These are phyloP conservation scores for Sungouiella blattae DNA, from an alignment of 805 yeast species.

Conservation along the genomic window DNA sequence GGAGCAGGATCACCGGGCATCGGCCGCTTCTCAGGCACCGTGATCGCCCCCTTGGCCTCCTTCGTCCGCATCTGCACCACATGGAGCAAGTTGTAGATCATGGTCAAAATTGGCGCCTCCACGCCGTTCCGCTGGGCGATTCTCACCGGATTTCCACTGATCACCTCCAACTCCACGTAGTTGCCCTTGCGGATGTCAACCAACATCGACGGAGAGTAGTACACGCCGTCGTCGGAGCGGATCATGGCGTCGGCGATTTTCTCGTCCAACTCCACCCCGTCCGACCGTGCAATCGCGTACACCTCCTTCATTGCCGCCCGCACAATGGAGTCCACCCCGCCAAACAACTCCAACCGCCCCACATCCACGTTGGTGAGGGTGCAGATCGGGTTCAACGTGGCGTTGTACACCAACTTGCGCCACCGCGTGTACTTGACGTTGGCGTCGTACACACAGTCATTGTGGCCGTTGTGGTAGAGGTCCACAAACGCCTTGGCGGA, in stretches of 20 bases:
- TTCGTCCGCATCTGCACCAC: conserved; percentile 18
- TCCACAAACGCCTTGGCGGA: conserved; percentile 43
- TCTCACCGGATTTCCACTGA: conserved; percentile 37
- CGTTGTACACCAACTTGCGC: conserved; percentile 67
- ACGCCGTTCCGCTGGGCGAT: conserved; percentile 39
- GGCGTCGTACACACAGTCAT: conserved; percentile 36
- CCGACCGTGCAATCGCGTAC: conserved; percentile 21
- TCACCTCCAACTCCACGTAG: conserved; percentile 37
- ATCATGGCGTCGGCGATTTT: conserved; percentile 19
- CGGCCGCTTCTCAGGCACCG: conserved; percentile 18
- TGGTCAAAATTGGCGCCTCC: conserved; percentile 19
- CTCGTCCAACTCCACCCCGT: conserved; percentile 20
- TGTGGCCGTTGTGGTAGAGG: conserved; percentile 44
- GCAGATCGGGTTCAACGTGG: conserved; percentile 59
- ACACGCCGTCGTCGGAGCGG: conserved; percentile 27
- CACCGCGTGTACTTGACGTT: conserved; percentile 55
- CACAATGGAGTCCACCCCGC: conserved; percentile 18
- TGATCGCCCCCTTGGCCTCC: conserved; percentile 20
- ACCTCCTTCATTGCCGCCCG: conserved; percentile 20
- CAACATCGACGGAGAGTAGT: conserved; percentile 41
- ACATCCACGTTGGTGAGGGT: conserved; percentile 57
- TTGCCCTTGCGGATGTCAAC: conserved; percentile 36
- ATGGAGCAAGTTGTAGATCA: conserved; percentile 20
- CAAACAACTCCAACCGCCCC: conserved; percentile 40
- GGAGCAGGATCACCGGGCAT: no score